Base-by-base conservation (phyloP, 1,284 basidiomycete species). In the Rhizopogon parksii region DNA sequence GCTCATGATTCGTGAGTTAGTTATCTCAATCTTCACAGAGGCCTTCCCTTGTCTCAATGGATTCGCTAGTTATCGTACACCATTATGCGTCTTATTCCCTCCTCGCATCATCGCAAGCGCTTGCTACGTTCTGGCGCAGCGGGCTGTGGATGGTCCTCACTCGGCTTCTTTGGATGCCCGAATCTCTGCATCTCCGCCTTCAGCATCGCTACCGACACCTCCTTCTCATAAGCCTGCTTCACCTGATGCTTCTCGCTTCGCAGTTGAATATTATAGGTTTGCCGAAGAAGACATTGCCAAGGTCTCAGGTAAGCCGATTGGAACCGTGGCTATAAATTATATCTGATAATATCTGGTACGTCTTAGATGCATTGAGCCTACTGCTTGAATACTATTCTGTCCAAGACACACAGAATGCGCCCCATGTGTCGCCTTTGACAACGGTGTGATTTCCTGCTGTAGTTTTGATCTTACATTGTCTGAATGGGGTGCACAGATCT, bases 1-100 rank as follows among this genome's bases (percentile, higher is more conserved):
- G 84, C 88, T 14, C 85, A 89, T 66, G 88, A 91, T 70, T 88
- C 88, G 88, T 91, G 54, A 68, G 84, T 79, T 17, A 35, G 15
- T 45, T 37, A 35, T 53, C 42, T 40, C 34, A 47, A 50, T 50
- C 25, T 36, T 53, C 47, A 4, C 37, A 51, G 50, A 48, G 25
- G 46, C 45, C 40, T 48, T 27, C 49, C 34, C 6, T 40, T 34
- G 15, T 48, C 36, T 43, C 45, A 48, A 66, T 52, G 9, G 17
- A 27, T 37, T 35, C 35, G 24, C 40, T 60, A 90, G 87, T 53
- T 88, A 82, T 66, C 77, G 88, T 57, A 90, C 84, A 6, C 85
- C 87, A 5, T 67, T 89, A 25, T 89, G 87, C 62, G 63, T 89
- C 47, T 67, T 89, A 50, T 86, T 79, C 60, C 67, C 79, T 25